phyloP scores from a whole-genome alignment of 345 rosid genomes.

The thale cress (Arabidopsis thaliana) region TAIR10.1 NC_003071.7:11055501-11056000 shows the following conservation, averaged over 20 bases:
- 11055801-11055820: neutral
- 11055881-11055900: slow-evolving; percentile 54
- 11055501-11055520: slow-evolving; percentile 1
- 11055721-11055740: neutral
- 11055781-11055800: neutral
- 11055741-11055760: neutral
- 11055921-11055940: neutral
- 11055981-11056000: neutral
- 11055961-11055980: neutral
- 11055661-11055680: slow-evolving; percentile 19
- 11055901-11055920: slow-evolving; percentile 64
- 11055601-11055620: too few relatives aligned
- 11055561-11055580: neutral
- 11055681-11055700: neutral
- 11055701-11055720: neutral
- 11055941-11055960: neutral
- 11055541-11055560: neutral
- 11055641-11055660: slow-evolving; percentile 19
- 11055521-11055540: neutral
- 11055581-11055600: neutral
- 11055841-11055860: slow-evolving; percentile 19
- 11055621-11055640: too few relatives aligned
- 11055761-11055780: neutral
- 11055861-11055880: slow-evolving; percentile 58
- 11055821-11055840: neutral